These are phyloP conservation scores for Aureobasidium mangrovei DNA, from an alignment of 2,329 filamentous ascomycete species.

Conservation along the genomic window DNA sequence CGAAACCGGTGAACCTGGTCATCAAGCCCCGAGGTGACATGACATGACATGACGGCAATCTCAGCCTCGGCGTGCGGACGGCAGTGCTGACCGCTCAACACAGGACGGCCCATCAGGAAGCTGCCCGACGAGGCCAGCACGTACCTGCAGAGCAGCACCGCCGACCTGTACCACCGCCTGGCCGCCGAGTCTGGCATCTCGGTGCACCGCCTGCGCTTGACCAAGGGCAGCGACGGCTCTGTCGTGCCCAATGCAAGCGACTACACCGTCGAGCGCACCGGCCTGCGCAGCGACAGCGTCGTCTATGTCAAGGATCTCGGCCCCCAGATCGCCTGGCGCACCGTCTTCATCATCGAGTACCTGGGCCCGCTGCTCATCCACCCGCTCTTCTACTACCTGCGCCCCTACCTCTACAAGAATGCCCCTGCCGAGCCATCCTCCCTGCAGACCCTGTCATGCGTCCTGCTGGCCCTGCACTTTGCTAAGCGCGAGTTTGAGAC, in stretches of 20 bases:
- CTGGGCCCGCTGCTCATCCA: conserved; percentile 85
- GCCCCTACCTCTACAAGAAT: conserved; percentile 61
- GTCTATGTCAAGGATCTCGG: conserved; percentile 90
- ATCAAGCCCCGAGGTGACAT: conserved; percentile 38
- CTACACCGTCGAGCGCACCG: conserved; percentile 45
- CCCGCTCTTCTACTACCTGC: conserved; percentile 59
- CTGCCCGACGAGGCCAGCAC: conserved; percentile 50
- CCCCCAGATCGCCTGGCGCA: conserved; percentile 86
- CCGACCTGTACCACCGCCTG: conserved; percentile 50
- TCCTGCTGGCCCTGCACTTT: conserved; percentile 74
- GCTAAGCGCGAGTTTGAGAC: conserved; percentile 94
- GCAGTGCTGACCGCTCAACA: background rate
- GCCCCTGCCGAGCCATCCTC: conserved; percentile 44
- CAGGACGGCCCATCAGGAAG: conserved; percentile 54
- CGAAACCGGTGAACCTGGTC: conserved; percentile 34
- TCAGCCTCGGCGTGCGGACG: background rate
- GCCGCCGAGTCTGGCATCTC: conserved; percentile 47
- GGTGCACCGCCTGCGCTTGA: conserved; percentile 53
- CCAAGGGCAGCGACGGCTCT: conserved; percentile 54
- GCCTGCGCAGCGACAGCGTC: conserved; percentile 49
- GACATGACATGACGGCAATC: background rate
- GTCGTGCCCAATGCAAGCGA: conserved; percentile 47
- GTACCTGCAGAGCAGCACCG: conserved; percentile 40
- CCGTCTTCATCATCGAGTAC: conserved; percentile 94
- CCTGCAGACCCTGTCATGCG: conserved; percentile 64